phyloP scores from a whole-genome alignment of 495 filamentous ascomycete genomes.

The Xylaria palmicola region DNA sequence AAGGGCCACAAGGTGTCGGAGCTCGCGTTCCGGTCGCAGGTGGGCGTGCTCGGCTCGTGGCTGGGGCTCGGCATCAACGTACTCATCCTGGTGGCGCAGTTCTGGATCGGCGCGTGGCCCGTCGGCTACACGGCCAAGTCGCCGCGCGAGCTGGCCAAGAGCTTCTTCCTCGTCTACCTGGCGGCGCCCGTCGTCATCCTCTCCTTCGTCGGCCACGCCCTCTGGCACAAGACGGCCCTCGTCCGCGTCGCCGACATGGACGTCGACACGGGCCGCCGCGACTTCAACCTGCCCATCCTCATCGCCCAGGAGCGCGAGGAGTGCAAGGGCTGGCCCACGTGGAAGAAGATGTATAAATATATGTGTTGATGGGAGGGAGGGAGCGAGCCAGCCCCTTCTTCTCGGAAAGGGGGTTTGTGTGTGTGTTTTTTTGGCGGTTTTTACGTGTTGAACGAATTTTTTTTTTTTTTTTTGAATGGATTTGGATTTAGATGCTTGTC shows the following conservation, averaged over 20 bases:
- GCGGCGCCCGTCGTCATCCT: slow-evolving; percentile 75
- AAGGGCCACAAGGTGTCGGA: slow-evolving; percentile 72
- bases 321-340: slow-evolving; percentile 68
- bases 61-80: slow-evolving; percentile 76
- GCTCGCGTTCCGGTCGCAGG: slow-evolving; percentile 76
- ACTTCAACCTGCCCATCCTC: slow-evolving; percentile 73
- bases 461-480: no score
- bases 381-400: not conserved
- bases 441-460: no score
- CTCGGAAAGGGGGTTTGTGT: not conserved
- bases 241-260: slow-evolving; percentile 74
- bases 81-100: slow-evolving; percentile 84
- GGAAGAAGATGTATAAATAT: slow-evolving; percentile 75
- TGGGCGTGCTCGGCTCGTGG: slow-evolving; percentile 81
- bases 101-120: slow-evolving; percentile 88
- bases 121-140: slow-evolving; percentile 55
- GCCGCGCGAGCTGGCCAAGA: slow-evolving; percentile 45
- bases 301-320: slow-evolving; percentile 76
- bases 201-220: slow-evolving; percentile 77
- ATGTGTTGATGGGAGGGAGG: slow-evolving; percentile 37
- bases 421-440: not conserved
- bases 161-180: slow-evolving; percentile 80
- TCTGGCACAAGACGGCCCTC: slow-evolving; percentile 69
- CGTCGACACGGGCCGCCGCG: slow-evolving; percentile 82
- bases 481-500: no score